These are phyloP conservation scores for Claviceps spartinae DNA, from an alignment of 2,329 filamentous ascomycete genomes.

Conservation along the genomic window DNA sequence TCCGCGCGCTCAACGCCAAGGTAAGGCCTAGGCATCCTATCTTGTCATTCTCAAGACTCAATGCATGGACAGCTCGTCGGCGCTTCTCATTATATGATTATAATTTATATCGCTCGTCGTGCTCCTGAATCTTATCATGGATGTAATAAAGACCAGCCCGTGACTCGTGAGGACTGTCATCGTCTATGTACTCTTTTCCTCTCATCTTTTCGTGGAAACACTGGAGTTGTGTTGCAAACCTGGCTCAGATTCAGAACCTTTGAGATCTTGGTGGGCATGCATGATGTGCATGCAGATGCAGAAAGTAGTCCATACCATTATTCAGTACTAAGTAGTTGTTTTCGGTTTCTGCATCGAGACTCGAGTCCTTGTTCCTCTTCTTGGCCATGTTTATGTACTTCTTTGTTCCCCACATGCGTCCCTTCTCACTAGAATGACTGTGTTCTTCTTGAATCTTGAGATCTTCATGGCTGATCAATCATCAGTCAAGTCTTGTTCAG, in stretches of 20 bases:
- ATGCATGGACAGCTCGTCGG: background rate
- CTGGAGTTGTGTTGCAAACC: background rate
- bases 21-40: too few species aligned
- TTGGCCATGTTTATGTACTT: background rate
- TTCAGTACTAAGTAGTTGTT: background rate
- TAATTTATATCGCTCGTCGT: background rate
- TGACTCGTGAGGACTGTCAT: background rate
- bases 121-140: background rate
- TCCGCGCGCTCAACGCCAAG: too few species aligned
- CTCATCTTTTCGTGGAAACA: background rate
- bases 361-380: background rate
- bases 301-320: background rate
- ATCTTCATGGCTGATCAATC: too few species aligned
- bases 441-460: too few species aligned
- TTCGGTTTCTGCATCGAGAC: background rate
- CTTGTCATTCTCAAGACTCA: background rate
- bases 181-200: background rate
- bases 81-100: background rate
- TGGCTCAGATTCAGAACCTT: background rate
- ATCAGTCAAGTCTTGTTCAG: too few species aligned
- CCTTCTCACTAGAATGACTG: too few species aligned
- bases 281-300: background rate
- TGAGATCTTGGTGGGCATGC: background rate
- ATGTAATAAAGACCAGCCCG: background rate
- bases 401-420: background rate